These are phyloP conservation scores for Exophiala xenobiotica DNA, from an alignment of 2,329 filamentous ascomycete species.

Conservation along the genomic window DNA sequence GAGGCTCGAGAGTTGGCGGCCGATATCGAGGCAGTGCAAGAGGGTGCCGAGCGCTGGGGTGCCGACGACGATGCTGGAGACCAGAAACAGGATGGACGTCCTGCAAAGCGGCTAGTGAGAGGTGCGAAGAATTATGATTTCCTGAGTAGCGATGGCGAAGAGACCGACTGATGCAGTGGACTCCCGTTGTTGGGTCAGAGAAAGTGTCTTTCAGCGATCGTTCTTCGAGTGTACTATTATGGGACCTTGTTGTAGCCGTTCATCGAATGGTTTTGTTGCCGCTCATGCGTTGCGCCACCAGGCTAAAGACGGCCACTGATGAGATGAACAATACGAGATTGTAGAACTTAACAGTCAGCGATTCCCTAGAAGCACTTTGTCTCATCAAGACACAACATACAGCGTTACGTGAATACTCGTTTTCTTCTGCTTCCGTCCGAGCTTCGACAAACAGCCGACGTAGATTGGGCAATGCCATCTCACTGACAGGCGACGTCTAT, in stretches of 20 bases:
- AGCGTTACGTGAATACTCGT: slow-evolving; percentile 88
- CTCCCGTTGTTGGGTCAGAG: neutral
- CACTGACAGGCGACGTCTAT: neutral
- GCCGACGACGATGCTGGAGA: slow-evolving; percentile 44
- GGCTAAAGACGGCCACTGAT: slow-evolving; percentile 88
- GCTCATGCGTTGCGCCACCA: slow-evolving; percentile 83
- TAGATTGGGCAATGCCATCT: slow-evolving; percentile 73
- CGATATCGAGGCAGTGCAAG: slow-evolving; percentile 80
- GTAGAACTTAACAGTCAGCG: slow-evolving; percentile 69
- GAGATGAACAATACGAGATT: slow-evolving; percentile 96
- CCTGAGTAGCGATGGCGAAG: slow-evolving; percentile 68
- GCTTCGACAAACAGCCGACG: slow-evolving; percentile 93
- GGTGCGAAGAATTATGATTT: slow-evolving; percentile 55
- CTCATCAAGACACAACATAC: too few species aligned
- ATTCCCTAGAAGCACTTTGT: too few species aligned
- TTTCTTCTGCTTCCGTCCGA: slow-evolving; percentile 87
- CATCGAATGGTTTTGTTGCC: slow-evolving; percentile 38
- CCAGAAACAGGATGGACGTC: slow-evolving; percentile 36
- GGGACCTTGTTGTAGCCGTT: slow-evolving; percentile 16
- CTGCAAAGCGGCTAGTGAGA: slow-evolving; percentile 42
- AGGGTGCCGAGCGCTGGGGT: slow-evolving; percentile 80
- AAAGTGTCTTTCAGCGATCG: neutral
- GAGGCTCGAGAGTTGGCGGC: slow-evolving; percentile 79
- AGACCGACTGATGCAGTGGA: slow-evolving; percentile 43
- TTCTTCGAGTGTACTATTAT: neutral